phyloP scores from a whole-genome alignment of 106 monocot genomes.

The Posidonia australis region DNA sequence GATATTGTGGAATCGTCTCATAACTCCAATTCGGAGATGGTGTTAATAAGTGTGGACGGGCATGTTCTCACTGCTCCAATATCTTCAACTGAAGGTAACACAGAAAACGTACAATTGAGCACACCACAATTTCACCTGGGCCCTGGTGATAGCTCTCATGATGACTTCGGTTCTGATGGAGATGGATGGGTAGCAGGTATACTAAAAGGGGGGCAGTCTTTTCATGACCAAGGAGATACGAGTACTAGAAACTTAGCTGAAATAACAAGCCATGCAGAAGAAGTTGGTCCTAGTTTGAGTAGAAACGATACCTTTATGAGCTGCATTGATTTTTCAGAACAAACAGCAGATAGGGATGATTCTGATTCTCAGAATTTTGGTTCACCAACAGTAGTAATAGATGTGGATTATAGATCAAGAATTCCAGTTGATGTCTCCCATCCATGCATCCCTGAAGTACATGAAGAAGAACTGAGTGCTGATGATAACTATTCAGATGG shows the following conservation, averaged over 20 bases:
- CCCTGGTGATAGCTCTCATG: conserved; percentile 59
- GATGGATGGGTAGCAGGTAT: conserved; percentile 46
- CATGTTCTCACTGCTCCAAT: conserved; percentile 89
- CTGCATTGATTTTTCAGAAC: conserved; percentile 41
- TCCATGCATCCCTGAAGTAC: conserved; percentile 4
- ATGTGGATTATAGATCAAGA: conserved; percentile 15
- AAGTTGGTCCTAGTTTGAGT: conserved; percentile 12
- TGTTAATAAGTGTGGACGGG: conserved; percentile 89
- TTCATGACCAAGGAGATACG: conserved; percentile 12
- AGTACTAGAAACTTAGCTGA: conserved; percentile 1
- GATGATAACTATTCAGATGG: conserved; percentile 1
- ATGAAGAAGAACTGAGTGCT: conserved; percentile 7
- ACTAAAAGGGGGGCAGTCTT: conserved; percentile 11
- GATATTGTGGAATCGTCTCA: conserved; percentile 59
- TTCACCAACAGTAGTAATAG: conserved; percentile 8
- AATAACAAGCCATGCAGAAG: conserved; percentile 6
- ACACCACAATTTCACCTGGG: conserved; percentile 90
- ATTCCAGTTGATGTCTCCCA: conserved; percentile 14
- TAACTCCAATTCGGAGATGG: conserved; percentile 65
- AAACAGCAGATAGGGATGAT: conserved; percentile 23
- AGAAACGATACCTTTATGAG: conserved; percentile 57
- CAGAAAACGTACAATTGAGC: conserved; percentile 47
- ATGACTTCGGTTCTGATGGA: conserved; percentile 37
- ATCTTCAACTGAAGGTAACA: conserved; percentile 38
- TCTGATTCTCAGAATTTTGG: conserved; percentile 17